Conservation (phyloP, 2,329 filamentous ascomycete species). For the Phialophora macrospora region DNA sequence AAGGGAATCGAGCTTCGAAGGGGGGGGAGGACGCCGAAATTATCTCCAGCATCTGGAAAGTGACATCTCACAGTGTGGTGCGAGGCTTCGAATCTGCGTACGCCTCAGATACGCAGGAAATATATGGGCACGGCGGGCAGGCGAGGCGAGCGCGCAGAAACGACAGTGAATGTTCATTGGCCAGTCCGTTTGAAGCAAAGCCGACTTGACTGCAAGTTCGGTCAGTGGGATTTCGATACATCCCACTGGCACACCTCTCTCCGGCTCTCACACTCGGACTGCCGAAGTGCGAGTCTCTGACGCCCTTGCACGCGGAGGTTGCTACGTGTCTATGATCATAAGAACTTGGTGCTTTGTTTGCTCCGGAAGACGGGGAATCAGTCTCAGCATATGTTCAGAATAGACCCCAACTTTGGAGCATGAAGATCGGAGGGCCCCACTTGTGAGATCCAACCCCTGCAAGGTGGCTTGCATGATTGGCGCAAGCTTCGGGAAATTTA, state of each 20-base stretch:
- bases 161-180: constrained; percentile 1
- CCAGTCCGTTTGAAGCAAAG: not conserved
- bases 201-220: not conserved
- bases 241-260: not conserved
- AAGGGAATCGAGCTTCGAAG: constrained; percentile 7
- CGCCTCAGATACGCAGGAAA: constrained; percentile 13
- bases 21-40: not conserved
- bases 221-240: not conserved
- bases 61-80: constrained; percentile 13
- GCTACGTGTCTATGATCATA: not conserved
- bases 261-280: not conserved
- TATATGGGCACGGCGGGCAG: not conserved
- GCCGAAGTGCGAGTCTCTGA: not conserved
- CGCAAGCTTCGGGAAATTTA: constrained; percentile 4
- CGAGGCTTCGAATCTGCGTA: constrained; percentile 5
- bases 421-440: constrained; percentile 2
- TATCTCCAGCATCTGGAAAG: constrained; percentile 8
- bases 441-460: constrained; percentile 4
- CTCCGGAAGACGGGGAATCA: not conserved
- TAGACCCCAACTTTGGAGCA: not conserved
- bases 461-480: constrained; percentile 6
- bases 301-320: not conserved
- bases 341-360: not conserved
- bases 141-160: constrained; percentile 1
- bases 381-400: not conserved